Evolutionary conservation across 495 filamentous ascomycete species (phyloP).

Genomic region (Trichoderma asperelloides): DNA sequence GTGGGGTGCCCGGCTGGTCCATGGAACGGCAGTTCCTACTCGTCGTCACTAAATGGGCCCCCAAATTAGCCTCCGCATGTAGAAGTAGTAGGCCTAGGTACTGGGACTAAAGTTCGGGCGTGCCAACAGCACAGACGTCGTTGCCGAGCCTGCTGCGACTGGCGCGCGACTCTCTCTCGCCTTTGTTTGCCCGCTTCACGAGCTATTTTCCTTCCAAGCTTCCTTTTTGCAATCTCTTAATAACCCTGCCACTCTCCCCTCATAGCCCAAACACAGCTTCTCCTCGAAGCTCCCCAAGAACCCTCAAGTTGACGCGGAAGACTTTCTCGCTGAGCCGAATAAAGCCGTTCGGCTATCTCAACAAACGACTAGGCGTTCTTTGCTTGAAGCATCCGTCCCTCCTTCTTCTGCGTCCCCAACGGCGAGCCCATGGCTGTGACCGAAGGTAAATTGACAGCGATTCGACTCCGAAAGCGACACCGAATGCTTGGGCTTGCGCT

Average conservation of each 20-base stretch:
- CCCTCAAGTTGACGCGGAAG: neutral
- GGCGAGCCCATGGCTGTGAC: conserved; percentile 4
- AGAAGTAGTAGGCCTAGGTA: neutral
- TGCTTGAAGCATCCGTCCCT: neutral
- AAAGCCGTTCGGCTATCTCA: neutral
- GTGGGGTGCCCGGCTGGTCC: too few species aligned
- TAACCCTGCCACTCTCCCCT: neutral
- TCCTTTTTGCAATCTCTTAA: neutral
- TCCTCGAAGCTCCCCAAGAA: neutral
- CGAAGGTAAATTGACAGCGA: neutral
- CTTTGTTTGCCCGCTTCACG: neutral
- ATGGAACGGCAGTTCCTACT: too few species aligned
- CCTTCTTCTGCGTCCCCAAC: neutral
- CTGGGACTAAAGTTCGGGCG: too few species aligned
- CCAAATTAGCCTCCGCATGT: too few species aligned
- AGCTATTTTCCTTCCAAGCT: neutral
- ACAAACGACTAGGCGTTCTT: neutral
- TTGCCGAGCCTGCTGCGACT: neutral
- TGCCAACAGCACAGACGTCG: neutral
- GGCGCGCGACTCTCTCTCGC: neutral
- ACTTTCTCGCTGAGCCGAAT: neutral
- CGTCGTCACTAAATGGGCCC: too few species aligned
- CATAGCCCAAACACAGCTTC: neutral
- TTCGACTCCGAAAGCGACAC: neutral
- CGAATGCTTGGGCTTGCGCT: neutral